Evolutionary conservation across 2,329 filamentous ascomycete species (phyloP), one percentile per base, ranked within the genome.

Genomic region (Akanthomyces muscarius): DNA sequence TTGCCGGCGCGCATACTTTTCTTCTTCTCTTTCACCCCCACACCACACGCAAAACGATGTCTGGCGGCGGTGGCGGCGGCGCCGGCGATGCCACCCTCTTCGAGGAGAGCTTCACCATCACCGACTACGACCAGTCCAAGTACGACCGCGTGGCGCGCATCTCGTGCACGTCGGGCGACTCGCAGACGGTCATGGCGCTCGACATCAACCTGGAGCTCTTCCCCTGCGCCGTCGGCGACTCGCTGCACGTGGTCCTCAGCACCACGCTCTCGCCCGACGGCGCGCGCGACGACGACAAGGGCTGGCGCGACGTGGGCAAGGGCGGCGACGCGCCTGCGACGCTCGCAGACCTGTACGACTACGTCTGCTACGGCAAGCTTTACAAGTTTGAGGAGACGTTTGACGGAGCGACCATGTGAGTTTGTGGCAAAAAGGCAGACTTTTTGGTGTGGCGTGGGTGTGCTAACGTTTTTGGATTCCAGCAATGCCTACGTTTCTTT

Each of bases 151-250:
- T 97, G 30, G 90, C 91, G 62, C 94, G 95, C 69, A 86, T 98
- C 73, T 86, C 81, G 62, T 92, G 87, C 73, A 90, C 84, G 58
- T 94, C 89, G 28, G 82, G 84, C 68, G 92, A 96, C 78, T 85
- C 84, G 69, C 82, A 86, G 67, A 91, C 90, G 36, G 83, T 86
- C 67, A 88, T 98, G 80, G 88, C 86, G 6, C 89, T 99, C 65
- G 95, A 99, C 78, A 87, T 98, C 78, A 97, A 98, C 81, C 89
- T 86, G 63, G 94, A 99, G 78, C 86, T 99, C 8, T 97, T 95
- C 77, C 91, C 91, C 2, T 86, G 90, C 70, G 75, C 80, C 45
- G 79, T 86, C 10, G 90, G 89, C 73, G 93, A 97, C 69, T 89
- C 83, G 16, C 77, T 99, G 64, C 89, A 90, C 67, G 81, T 97